A percentile compares a stretch with the other conserved stretches of the same genome.
Evolutionary conservation across 176 grass and related monocot species (phyloP).

Genomic region (Typha latifolia): DNA sequence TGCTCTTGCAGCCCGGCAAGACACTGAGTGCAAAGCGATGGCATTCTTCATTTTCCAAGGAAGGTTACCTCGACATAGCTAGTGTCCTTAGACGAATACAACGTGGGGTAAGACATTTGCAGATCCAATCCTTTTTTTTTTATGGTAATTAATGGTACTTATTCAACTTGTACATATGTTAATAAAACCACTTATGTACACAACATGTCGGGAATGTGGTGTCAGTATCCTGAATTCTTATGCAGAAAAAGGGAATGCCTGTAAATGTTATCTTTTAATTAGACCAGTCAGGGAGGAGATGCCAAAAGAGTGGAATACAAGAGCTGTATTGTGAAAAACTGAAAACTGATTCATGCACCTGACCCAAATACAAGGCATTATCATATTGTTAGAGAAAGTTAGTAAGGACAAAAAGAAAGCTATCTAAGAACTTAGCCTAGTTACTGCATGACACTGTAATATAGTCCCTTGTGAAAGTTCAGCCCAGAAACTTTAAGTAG

Average conservation of each 20-base stretch:
- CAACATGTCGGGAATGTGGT: background rate
- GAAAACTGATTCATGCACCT: too few species aligned
- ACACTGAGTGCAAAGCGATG: conserved; percentile 26
- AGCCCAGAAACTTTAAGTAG: too few species aligned
- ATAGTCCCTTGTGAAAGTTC: too few species aligned
- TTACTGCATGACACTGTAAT: too few species aligned
- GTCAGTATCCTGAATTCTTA: background rate
- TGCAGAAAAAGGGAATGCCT: background rate
- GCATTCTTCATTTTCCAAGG: conserved; percentile 20
- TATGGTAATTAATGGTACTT: background rate
- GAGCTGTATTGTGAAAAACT: too few species aligned
- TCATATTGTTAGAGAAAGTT: too few species aligned
- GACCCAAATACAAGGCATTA: too few species aligned
- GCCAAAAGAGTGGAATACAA: too few species aligned
- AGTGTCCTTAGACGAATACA: conserved; percentile 21
- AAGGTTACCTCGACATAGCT: conserved; percentile 26
- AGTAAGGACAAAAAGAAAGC: too few species aligned
- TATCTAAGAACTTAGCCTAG: too few species aligned
- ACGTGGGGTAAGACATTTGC: conserved; percentile 12
- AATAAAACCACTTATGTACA: background rate
- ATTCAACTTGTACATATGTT: background rate
- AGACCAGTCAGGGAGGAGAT: background rate
- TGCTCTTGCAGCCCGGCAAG: conserved; percentile 19
- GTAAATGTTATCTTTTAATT: background rate
- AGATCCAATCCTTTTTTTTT: background rate